Percentiles rank a stretch among this genome's conserved stretches.
Evolutionary conservation across 495 filamentous ascomycete genomes (phyloP).

Genomic region (Aspergillus incahuasiensis): DNA sequence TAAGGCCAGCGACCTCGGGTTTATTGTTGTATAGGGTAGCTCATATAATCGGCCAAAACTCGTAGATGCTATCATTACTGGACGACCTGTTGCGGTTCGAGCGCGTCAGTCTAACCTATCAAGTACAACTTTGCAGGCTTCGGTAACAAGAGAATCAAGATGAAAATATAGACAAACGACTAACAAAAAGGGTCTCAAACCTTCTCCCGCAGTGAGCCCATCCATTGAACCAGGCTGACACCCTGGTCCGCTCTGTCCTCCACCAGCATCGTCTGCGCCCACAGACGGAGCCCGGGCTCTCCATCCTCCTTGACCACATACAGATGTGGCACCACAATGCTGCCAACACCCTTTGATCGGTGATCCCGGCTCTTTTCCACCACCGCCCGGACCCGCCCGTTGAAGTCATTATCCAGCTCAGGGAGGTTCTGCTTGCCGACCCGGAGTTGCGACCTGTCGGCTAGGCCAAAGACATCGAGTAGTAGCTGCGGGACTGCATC

Average conservation of each 20-base stretch:
- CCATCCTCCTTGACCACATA: conserved; percentile 94
- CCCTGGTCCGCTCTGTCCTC: conserved; percentile 94
- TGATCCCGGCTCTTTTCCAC: conserved; percentile 89
- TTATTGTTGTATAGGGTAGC: conserved; percentile 19
- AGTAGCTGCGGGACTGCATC: conserved; percentile 89
- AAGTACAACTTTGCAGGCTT: conserved; percentile 9
- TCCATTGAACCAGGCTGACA: conserved; percentile 87
- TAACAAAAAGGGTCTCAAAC: conserved; percentile 50
- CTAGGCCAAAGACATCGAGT: conserved; percentile 80
- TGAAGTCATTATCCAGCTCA: conserved; percentile 91
- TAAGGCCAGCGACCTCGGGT: conserved; percentile 6
- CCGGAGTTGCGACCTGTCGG: conserved; percentile 73
- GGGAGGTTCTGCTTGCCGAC: conserved; percentile 87
- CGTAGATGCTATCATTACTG: conserved; percentile 28
- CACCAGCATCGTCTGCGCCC: conserved; percentile 93
- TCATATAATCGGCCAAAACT: conserved; percentile 22
- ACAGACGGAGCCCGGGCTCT: conserved; percentile 89
- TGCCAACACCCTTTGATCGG: conserved; percentile 76
- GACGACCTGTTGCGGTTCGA: conserved; percentile 27
- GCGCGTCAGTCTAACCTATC: conserved; percentile 24
- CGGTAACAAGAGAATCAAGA: conserved; percentile 9
- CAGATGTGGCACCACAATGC: conserved; percentile 84
- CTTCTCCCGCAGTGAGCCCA: conserved; percentile 92
- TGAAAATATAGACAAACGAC: conserved; percentile 1
- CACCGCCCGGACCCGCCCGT: conserved; percentile 83